Evolutionary conservation across 23 red algal genomes (phyloP), one percentile per base, ranked within the genome.

Genomic region (Porphyridium purpureum): DNA sequence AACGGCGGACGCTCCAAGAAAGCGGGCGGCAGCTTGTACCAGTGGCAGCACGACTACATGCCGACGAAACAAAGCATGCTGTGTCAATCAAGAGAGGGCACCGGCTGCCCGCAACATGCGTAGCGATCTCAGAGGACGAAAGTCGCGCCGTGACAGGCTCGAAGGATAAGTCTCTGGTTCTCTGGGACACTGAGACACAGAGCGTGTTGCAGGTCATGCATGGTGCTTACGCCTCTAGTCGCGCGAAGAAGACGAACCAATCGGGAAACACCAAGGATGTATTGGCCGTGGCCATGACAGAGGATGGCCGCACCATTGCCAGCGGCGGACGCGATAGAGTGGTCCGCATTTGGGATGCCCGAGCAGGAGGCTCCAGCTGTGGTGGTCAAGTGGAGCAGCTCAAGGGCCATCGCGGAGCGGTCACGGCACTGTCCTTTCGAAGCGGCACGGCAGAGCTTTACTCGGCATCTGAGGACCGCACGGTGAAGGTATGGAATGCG

Each of bases 401-500:
- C 19, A 20, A 41, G 5, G 84, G 84, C 7, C 84, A 93, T 58
- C 68, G 84, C 11, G 69, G 49, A 2, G 42, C 67, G 15, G 69
- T 93, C 1, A 33, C 58, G 42, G 60, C 67, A 35, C 33, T 93
- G 21, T 42, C 71, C 1, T 67, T 74, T 20, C 54, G 69, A 5
- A 52, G 60, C 19, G 67, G 67, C 14, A 54, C 66, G n/a, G 47
- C 52, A 15, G 60, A 73, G 30, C 54, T 81, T 21, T 75, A 69
- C 27, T 81, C 73, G 26, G 75, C 52, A 14, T 60, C 61, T 14
- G 31, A 22, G 25, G 84, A 93, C 46, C 56, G 84, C 4, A 71
- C 74, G 27, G 60, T 93, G 1, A 93, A 81, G 56, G 33, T 93
- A 34, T 93, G 74, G 74, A 64, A 81, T 44, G 50, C 81, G 1